Evolutionary conservation across 2,329 filamentous ascomycete genomes (phyloP).

Genomic region (Aureobasidium melanogenum): DNA sequence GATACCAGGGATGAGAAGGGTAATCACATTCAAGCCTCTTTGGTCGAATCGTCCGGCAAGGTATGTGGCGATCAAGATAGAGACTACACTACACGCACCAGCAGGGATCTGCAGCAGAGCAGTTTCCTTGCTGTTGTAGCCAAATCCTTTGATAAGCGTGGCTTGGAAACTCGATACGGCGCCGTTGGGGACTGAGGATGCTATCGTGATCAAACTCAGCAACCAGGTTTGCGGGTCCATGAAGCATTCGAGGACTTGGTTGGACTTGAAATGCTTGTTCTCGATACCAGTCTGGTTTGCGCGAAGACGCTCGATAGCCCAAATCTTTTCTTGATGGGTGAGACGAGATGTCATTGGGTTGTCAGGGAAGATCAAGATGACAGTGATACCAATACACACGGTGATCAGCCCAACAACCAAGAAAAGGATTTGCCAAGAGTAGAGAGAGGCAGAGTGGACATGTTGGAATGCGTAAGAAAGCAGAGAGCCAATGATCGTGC

Average conservation of each 20-base stretch:
- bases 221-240: constrained; percentile 37
- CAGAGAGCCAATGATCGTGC: constrained; percentile 48
- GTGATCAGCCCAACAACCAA: constrained; percentile 38
- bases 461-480: constrained; percentile 51
- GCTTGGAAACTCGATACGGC: constrained; percentile 31
- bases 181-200: constrained; percentile 31
- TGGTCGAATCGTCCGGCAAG: constrained; percentile 23
- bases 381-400: constrained; percentile 27
- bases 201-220: constrained; percentile 30
- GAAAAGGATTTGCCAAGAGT: constrained; percentile 46
- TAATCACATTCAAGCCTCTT: constrained; percentile 21
- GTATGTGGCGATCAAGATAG: constrained; percentile 22
- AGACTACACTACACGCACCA: constrained; percentile 42
- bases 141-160: constrained; percentile 25
- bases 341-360: constrained; percentile 24
- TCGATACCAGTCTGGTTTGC: constrained; percentile 43
- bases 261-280: constrained; percentile 41
- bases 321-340: constrained; percentile 22
- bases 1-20: constrained; percentile 21
- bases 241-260: constrained; percentile 39
- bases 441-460: constrained; percentile 25
- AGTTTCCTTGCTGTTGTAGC: constrained; percentile 22
- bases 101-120: constrained; percentile 45
- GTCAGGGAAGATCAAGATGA: constrained; percentile 23
- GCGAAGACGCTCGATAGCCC: constrained; percentile 33